These are phyloP conservation scores for Penicillium riverlandense DNA, from an alignment of 495 filamentous ascomycete genomes.

Conservation along the genomic window DNA sequence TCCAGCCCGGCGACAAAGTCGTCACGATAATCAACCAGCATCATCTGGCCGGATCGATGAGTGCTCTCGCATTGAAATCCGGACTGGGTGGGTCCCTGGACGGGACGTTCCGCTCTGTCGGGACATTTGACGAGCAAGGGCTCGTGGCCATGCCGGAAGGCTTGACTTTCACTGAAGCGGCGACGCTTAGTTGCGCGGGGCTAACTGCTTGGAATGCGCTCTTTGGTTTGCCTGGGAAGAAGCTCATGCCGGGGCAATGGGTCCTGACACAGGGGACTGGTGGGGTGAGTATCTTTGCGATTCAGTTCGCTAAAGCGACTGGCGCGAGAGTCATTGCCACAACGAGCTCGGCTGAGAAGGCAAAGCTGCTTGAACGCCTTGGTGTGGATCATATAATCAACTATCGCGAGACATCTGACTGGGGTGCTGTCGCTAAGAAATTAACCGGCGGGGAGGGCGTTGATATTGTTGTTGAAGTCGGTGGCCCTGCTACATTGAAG, in stretches of 20 bases:
- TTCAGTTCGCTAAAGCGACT: conserved; percentile 26
- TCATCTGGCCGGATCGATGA: conserved; percentile 45
- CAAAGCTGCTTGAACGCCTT: conserved; percentile 18
- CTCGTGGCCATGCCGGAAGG: conserved; percentile 47
- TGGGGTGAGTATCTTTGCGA: conserved; percentile 56
- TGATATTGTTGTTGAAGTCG: conserved; percentile 51
- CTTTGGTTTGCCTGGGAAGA: conserved; percentile 24
- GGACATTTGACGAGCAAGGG: conserved; percentile 49
- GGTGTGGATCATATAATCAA: conserved; percentile 46
- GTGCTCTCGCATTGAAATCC: conserved; percentile 17
- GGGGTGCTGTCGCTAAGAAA: conserved; percentile 51
- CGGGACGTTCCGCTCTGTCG: conserved; percentile 53
- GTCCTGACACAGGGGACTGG: conserved; percentile 62
- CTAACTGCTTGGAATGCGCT: conserved; percentile 34
- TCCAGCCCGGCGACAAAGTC: conserved; percentile 54
- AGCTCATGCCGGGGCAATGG: conserved; percentile 46
- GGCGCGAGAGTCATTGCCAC: conserved; percentile 34
- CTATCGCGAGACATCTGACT: conserved; percentile 50
- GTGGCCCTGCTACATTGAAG: conserved; percentile 31
- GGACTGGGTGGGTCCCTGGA: conserved; percentile 55
- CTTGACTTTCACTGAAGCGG: conserved; percentile 45
- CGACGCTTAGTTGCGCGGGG: conserved; percentile 43
- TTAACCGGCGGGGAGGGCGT: conserved; percentile 51
- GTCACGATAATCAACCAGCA: conserved; percentile 57
- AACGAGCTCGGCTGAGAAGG: conserved; percentile 26